These are phyloP conservation scores for Xylogone sp. DNA, from an alignment of 2,329 filamentous ascomycete genomes.

Conservation along the genomic window DNA sequence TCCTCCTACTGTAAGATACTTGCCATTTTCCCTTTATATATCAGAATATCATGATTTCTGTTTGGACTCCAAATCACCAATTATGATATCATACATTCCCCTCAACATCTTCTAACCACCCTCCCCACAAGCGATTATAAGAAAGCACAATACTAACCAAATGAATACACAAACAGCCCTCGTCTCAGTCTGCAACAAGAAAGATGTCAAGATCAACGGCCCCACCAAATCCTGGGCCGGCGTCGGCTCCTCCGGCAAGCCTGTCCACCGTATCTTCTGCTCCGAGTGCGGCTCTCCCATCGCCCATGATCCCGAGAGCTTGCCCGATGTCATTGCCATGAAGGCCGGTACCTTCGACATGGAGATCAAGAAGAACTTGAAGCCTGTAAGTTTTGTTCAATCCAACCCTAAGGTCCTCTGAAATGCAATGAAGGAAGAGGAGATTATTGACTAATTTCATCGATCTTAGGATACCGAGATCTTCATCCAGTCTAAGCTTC, in stretches of 20 bases:
- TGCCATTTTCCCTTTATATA: no score
- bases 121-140: not conserved
- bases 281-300: slow-evolving; percentile 66
- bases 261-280: slow-evolving; percentile 67
- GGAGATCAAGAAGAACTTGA: slow-evolving; percentile 64
- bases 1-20: slow-evolving; percentile 59
- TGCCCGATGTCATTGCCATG: slow-evolving; percentile 65
- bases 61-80: not conserved
- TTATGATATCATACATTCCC: not conserved
- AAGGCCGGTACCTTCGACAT: slow-evolving; percentile 62
- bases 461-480: slow-evolving; percentile 69
- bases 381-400: slow-evolving; percentile 46
- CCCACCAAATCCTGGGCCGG: slow-evolving; percentile 62
- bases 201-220: slow-evolving; percentile 59
- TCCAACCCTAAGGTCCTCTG: not conserved
- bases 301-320: slow-evolving; percentile 66
- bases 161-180: slow-evolving; percentile 51
- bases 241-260: slow-evolving; percentile 55
- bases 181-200: slow-evolving; percentile 63
- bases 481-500: slow-evolving; percentile 66
- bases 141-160: not conserved
- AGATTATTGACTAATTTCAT: no score
- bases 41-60: no score
- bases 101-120: not conserved
- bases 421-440: no score